These are phyloP conservation scores for Tulasnella sp. DNA, from an alignment of 768 basidiomycete species.

Conservation along the genomic window DNA sequence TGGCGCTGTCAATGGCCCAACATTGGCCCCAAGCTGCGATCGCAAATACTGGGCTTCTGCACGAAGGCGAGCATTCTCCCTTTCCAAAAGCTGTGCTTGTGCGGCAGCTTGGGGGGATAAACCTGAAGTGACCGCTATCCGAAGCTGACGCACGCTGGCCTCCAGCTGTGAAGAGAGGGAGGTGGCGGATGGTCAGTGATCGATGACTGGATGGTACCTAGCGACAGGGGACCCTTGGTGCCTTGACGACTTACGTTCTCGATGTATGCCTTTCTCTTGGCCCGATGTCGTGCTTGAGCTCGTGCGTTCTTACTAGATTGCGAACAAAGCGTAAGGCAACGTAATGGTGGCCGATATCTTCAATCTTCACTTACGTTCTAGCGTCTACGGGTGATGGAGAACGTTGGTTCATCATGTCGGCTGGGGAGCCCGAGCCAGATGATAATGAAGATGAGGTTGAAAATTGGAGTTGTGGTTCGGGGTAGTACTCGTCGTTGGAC, in stretches of 20 bases:
- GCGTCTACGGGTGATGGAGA: background rate
- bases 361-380: background rate
- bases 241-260: constrained; percentile 7
- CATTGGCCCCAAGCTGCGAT: background rate
- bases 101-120: background rate
- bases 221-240: background rate
- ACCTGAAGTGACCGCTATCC: constrained; percentile 1
- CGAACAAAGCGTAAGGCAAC: background rate
- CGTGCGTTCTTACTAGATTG: constrained; percentile 10
- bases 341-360: background rate
- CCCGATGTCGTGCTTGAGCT: constrained; percentile 14
- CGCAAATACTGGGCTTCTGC: constrained; percentile 11
- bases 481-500: too few species aligned
- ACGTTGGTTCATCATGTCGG: too few species aligned
- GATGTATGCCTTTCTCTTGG: constrained; percentile 15
- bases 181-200: background rate
- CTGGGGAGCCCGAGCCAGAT: too few species aligned
- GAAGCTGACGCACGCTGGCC: constrained; percentile 8
- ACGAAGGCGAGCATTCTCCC: constrained; percentile 13
- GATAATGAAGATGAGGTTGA: too few species aligned
- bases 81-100: constrained; percentile 5
- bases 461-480: too few species aligned
- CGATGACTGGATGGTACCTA: background rate
- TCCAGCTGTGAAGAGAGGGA: constrained; percentile 2
- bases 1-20: too few species aligned